Percentiles rank a stretch among this genome's conserved stretches.
phyloP scores from a whole-genome alignment of 2,329 filamentous ascomycete species.

The Geosmithia morbida region DNA sequence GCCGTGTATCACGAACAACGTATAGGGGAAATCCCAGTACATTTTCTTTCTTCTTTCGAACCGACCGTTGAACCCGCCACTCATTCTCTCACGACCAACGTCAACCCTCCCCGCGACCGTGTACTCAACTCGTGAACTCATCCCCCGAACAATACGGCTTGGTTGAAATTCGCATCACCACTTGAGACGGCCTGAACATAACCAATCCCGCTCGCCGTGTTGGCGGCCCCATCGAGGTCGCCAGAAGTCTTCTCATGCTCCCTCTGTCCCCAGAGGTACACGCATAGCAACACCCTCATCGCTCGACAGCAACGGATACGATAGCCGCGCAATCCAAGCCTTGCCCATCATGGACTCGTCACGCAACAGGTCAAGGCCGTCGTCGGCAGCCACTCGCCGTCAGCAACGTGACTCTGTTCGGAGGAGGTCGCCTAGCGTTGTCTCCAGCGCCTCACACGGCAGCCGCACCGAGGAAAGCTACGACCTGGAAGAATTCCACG shows the following conservation, averaged over 20 bases:
- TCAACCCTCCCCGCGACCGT: neutral
- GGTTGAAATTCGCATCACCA: neutral
- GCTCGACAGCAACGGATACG: neutral
- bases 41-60: neutral
- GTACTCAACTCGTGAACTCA: neutral
- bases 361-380: conserved; percentile 15
- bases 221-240: neutral
- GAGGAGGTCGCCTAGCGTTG: conserved; percentile 21
- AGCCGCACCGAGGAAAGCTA: conserved; percentile 20
- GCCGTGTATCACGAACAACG: neutral
- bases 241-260: neutral
- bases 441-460: conserved; percentile 12
- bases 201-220: neutral
- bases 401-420: conserved; percentile 27
- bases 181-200: neutral
- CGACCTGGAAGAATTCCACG: conserved; percentile 31
- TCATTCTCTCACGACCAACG: neutral
- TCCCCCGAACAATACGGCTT: neutral
- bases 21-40: neutral
- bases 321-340: neutral
- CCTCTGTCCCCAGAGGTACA: neutral
- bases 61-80: no score
- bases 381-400: conserved; percentile 4
- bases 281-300: neutral
- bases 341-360: conserved; percentile 23